Evolutionary conservation across 2,329 filamentous ascomycete species (phyloP), one percentile per base, ranked within the genome.

Genomic region (Aspergillus transmontanensis): DNA sequence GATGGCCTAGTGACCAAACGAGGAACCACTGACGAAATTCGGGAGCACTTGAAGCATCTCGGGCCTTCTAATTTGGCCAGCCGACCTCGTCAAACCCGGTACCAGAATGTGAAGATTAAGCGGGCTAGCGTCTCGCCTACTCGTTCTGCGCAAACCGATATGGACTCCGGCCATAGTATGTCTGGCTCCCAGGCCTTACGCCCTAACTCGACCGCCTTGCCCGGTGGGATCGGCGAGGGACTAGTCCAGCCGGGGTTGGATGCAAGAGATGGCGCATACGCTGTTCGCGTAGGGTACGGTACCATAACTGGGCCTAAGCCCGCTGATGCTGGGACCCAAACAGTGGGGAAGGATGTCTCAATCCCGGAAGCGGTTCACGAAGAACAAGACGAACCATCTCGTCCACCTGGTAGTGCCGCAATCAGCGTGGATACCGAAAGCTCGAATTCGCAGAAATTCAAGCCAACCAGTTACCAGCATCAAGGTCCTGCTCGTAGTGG

Each of bases 221-320:
- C 82, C 59, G 83, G 82, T 36, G 84, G 84, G 2, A 80, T 85
- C 62, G 85, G 85, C 2, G 83, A 84, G 65, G 84, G 84, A 19
- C 71, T 87, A 11, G 75, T 89, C 1, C 78, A 77, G 58, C 82
- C 82, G 50, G 84, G 86, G 36, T 79, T 82, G 32, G 84, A 86
- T 11, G 86, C 86, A 1, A 89, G 87, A 67, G 89, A 90, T 70
- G 90, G 88, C 41, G 86, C 88, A 2, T 86, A 89, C 68, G 88
- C 86, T 30, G 71, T 90, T 12, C 81, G 83, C 57, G 78, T 83
- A 62, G 84, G 80, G 46, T 87, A 88, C 69, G 86, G 86, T 32
- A 81, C 83, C 43, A 76, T 82, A 30, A 64, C 73, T 34, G 73
- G 64, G 51, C 63, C 68, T 16, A 71, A 67, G 32, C 51, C 62